These are phyloP conservation scores for Murraya koenigii DNA, from an alignment of 345 rosid genomes.

Conservation along the genomic window DNA sequence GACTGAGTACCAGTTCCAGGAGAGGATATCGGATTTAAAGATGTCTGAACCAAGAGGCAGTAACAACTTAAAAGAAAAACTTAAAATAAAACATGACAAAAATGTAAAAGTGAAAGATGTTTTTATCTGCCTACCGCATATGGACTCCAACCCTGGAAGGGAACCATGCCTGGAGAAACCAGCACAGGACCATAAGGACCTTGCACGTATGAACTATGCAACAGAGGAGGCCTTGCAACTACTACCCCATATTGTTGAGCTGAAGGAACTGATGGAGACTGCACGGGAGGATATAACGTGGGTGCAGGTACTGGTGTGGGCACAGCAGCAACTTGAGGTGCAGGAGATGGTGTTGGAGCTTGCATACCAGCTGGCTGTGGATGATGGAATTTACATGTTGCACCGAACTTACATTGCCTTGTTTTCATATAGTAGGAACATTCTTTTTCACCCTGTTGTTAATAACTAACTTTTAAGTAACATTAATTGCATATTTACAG, in stretches of 20 bases:
- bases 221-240: constrained; percentile 70
- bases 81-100: background rate
- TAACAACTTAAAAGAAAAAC: constrained; percentile 3
- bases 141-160: constrained; percentile 67
- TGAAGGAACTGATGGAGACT: constrained; percentile 56
- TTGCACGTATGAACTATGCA: constrained; percentile 68
- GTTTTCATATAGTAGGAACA: constrained; percentile 88
- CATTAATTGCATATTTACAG: background rate
- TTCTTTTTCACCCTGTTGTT: constrained; percentile 80
- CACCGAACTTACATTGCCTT: constrained; percentile 85
- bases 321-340: constrained; percentile 47
- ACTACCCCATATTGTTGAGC: constrained; percentile 73
- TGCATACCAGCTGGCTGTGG: constrained; percentile 59
- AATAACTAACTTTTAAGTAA: constrained; percentile 4
- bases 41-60: constrained; percentile 37
- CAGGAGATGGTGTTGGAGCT: constrained; percentile 45
- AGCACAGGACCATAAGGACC: constrained; percentile 72
- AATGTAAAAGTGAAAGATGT: background rate
- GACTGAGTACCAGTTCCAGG: constrained; percentile 55
- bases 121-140: constrained; percentile 55
- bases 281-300: constrained; percentile 51
- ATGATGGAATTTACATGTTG: constrained; percentile 85
- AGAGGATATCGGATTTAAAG: constrained; percentile 54
- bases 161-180: constrained; percentile 67
- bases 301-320: constrained; percentile 39